These are phyloP conservation scores for Debaryomyces subglobosus DNA, from an alignment of 1,139 yeast species.

Conservation along the genomic window DNA sequence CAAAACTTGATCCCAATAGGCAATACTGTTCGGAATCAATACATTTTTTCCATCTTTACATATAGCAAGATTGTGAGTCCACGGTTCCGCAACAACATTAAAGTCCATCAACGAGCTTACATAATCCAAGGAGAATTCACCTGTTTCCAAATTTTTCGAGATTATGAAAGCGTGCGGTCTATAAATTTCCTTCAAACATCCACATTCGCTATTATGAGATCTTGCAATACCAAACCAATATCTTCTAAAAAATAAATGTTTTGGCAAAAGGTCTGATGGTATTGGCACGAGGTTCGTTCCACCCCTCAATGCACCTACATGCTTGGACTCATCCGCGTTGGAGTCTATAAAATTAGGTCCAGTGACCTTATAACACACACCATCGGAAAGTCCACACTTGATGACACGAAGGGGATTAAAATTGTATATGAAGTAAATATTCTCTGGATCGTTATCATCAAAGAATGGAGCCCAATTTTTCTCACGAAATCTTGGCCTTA, in stretches of 20 bases:
- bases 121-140: conserved; percentile 19
- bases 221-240: conserved; percentile 22
- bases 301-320: conserved; percentile 22
- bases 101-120: conserved; percentile 24
- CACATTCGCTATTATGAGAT: conserved; percentile 17
- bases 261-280: conserved; percentile 8
- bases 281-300: conserved; percentile 20
- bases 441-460: conserved; percentile 11
- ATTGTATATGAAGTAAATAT: conserved; percentile 22
- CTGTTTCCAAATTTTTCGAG: conserved; percentile 14
- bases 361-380: conserved; percentile 17
- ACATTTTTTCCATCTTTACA: conserved; percentile 25
- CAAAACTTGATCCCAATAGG: conserved; percentile 19
- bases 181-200: conserved; percentile 20
- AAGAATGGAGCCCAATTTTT: conserved; percentile 21
- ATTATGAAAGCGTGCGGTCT: conserved; percentile 24
- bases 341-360: conserved; percentile 18
- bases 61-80: conserved; percentile 14
- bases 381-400: conserved; percentile 19
- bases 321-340: conserved; percentile 14
- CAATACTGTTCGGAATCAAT: conserved; percentile 25
- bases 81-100: conserved; percentile 21
- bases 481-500: conserved; percentile 16
- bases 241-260: conserved; percentile 7
- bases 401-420: conserved; percentile 22